Conservation (phyloP, 169 alveolate genomes). For the Babesia divergens region DNA sequence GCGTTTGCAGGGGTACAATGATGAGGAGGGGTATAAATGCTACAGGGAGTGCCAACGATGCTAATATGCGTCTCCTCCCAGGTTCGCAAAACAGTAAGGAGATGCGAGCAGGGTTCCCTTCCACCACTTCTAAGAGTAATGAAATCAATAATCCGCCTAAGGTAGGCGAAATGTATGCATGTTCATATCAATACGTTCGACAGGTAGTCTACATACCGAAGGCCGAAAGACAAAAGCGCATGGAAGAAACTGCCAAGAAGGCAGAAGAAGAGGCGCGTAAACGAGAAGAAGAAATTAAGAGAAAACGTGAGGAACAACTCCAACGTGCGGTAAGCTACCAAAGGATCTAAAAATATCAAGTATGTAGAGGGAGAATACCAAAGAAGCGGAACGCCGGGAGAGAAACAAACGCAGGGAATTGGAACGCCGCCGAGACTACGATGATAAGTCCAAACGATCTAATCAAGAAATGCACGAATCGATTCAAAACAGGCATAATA, state of each 20-base stretch:
- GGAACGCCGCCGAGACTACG: constrained; percentile 17
- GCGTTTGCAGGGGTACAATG: no score
- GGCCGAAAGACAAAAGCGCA: constrained; percentile 63
- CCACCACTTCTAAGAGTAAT: background rate
- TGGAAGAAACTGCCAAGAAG: constrained; percentile 42
- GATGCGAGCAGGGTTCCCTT: background rate
- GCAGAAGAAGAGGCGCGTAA: constrained; percentile 25
- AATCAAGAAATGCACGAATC: background rate
- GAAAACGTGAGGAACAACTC: constrained; percentile 4
- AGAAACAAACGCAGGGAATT: constrained; percentile 13
- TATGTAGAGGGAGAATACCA: background rate
- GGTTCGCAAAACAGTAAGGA: no score
- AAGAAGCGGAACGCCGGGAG: constrained; percentile 29
- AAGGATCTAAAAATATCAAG: background rate
- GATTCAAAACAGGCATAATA: background rate
- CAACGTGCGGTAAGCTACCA: constrained; percentile 12
- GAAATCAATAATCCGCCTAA: constrained; percentile 12
- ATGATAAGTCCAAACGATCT: background rate
- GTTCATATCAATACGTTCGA: background rate
- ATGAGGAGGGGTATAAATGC: no score
- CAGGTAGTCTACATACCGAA: constrained; percentile 67
- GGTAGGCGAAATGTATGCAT: constrained; percentile 37
- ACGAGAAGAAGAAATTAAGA: constrained; percentile 29
- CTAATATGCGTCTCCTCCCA: no score
- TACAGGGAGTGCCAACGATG: no score